A percentile compares a stretch with the other conserved stretches of the same genome.
Evolutionary conservation across 1,284 basidiomycete genomes (phyloP).

Genomic region (Naganishia albida): DNA sequence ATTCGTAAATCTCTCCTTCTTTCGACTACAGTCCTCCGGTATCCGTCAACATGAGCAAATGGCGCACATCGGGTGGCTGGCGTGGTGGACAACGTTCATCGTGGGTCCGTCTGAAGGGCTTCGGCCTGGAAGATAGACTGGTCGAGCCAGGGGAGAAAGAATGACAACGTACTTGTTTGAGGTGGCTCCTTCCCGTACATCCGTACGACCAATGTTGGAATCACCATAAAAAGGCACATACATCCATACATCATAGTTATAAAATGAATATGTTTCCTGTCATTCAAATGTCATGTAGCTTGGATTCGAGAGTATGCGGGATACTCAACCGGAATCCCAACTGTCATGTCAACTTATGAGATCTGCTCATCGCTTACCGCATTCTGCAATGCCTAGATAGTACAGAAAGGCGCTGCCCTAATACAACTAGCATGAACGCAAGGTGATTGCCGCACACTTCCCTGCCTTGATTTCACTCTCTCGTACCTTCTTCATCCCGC

Average conservation of each 20-base stretch:
- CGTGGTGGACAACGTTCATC: conserved; percentile 6
- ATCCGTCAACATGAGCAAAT: conserved; percentile 6
- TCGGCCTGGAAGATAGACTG: conserved; percentile 4
- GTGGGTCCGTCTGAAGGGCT: conserved; percentile 8
- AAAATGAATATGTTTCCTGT: too few species aligned
- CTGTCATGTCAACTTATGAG: background rate
- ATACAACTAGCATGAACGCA: too few species aligned
- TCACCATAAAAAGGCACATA: conserved; percentile 33
- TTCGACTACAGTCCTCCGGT: background rate
- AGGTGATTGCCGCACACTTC: too few species aligned
- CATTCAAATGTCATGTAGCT: too few species aligned
- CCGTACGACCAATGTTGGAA: conserved; percentile 24
- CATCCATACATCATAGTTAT: conserved; percentile 8
- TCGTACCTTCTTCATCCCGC: background rate
- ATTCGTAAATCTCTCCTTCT: conserved; percentile 24
- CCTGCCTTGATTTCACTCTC: too few species aligned
- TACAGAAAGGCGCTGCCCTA: too few species aligned
- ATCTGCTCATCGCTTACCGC: too few species aligned
- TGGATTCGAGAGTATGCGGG: background rate
- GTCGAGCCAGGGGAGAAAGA: conserved; percentile 19
- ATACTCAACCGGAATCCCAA: background rate
- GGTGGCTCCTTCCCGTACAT: conserved; percentile 28
- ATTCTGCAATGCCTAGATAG: too few species aligned
- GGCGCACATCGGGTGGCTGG: background rate
- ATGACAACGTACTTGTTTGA: conserved; percentile 31